Evolutionary conservation across 129 eudicot species (phyloP).

Genomic region (Chrysanthemum seticuspe): DNA sequence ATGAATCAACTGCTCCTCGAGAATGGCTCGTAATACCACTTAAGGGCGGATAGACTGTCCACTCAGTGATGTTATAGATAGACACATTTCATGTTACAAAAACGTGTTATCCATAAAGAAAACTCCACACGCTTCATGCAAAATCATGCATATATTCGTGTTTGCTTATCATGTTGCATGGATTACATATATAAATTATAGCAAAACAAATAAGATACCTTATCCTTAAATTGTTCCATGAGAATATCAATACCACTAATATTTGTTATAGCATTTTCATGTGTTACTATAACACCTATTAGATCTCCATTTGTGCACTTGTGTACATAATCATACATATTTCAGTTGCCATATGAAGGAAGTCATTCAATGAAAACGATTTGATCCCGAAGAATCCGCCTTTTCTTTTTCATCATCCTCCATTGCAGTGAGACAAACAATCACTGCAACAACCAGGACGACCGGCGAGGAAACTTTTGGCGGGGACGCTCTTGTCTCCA

Average conservation of each 20-base stretch:
- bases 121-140: no score
- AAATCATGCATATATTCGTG: no score
- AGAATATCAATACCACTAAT: conserved; percentile 74
- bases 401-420: conserved; percentile 47
- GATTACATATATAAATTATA: neutral
- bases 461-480: no score
- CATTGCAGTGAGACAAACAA: conserved; percentile 72
- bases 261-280: conserved; percentile 54
- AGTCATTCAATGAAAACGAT: conserved; percentile 66
- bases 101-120: no score
- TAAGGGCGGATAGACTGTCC: no score
- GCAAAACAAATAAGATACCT: conserved; percentile 30
- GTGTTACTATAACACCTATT: conserved; percentile 84
- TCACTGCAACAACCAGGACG: conserved; percentile 32
- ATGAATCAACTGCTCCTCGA: no score
- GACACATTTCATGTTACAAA: no score
- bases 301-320: conserved; percentile 92
- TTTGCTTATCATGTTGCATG: no score
- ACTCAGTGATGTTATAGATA: no score
- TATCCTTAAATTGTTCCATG: conserved; percentile 86
- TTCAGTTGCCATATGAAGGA: conserved; percentile 44
- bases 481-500: no score
- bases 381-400: conserved; percentile 54
- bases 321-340: conserved; percentile 92
- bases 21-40: no score